Conservation (phyloP, 805 yeast genomes). For the Monosporozyma siamensis region DNA sequence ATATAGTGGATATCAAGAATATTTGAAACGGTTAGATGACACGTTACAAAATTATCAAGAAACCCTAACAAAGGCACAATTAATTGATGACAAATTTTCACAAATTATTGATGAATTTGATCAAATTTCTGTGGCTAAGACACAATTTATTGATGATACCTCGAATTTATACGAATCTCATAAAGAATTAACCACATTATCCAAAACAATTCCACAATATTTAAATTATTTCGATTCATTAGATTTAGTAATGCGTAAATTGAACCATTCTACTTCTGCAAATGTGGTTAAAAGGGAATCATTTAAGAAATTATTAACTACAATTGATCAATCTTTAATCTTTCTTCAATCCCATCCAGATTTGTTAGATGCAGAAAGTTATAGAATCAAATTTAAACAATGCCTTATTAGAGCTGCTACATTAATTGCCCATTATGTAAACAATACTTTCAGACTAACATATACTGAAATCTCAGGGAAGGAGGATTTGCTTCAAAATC, state of each 20-base stretch:
- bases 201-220: slow-evolving; percentile 50
- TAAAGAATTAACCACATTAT: slow-evolving; percentile 39
- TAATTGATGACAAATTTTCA: slow-evolving; percentile 23
- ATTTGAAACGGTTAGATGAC: slow-evolving; percentile 24
- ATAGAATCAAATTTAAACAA: slow-evolving; percentile 65
- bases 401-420: slow-evolving; percentile 77
- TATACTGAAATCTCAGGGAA: slow-evolving; percentile 26
- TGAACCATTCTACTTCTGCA: slow-evolving; percentile 61
- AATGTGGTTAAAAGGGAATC: slow-evolving; percentile 50
- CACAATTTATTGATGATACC: slow-evolving; percentile 38
- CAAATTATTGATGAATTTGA: slow-evolving; percentile 28
- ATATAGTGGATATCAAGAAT: slow-evolving; percentile 14
- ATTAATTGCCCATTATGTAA: slow-evolving; percentile 58
- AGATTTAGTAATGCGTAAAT: slow-evolving; percentile 56
- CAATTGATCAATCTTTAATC: slow-evolving; percentile 56
- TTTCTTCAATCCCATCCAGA: slow-evolving; percentile 49
- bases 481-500: slow-evolving; percentile 17
- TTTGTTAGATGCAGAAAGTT: slow-evolving; percentile 61
- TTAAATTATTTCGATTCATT: slow-evolving; percentile 59
- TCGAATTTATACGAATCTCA: slow-evolving; percentile 37
- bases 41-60: slow-evolving; percentile 33
- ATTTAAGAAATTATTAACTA: slow-evolving; percentile 44
- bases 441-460: slow-evolving; percentile 31
- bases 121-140: slow-evolving; percentile 25
- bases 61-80: slow-evolving; percentile 32